Percentiles rank a stretch among this genome's conserved stretches.
Evolutionary conservation across 257 asterid species (phyloP).

Genomic region (Eucommia ulmoides): DNA sequence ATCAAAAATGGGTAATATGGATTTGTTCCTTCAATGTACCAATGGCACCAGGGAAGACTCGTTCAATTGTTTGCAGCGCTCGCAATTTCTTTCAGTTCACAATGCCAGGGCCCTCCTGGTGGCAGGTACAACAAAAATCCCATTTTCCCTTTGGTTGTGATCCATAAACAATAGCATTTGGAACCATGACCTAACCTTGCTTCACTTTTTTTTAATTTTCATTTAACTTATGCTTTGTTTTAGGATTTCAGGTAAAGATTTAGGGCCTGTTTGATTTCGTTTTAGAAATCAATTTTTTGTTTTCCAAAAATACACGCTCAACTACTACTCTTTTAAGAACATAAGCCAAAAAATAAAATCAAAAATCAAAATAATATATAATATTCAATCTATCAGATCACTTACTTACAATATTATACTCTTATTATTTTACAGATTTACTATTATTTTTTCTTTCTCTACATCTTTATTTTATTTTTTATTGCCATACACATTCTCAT

Average conservation of each 20-base stretch:
- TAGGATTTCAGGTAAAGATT: no score
- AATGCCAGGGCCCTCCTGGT: slow-evolving; percentile 97
- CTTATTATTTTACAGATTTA: no score
- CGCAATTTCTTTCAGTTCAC: slow-evolving; percentile 83
- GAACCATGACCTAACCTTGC: background rate
- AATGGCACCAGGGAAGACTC: slow-evolving; percentile 99
- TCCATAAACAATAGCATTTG: background rate
- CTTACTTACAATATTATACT: no score
- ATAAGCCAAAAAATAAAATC: no score
- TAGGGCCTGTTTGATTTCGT: no score
- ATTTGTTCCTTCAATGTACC: slow-evolving; percentile 97
- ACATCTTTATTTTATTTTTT: no score
- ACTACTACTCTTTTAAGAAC: background rate
- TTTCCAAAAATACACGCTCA: background rate
- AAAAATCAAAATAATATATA: no score
- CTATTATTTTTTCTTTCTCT: no score
- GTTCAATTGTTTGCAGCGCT: slow-evolving; percentile 98
- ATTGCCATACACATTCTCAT: no score
- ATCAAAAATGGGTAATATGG: slow-evolving; percentile 96
- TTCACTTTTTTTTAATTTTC: background rate
- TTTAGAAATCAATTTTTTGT: no score
- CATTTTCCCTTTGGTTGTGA: background rate
- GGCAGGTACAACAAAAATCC: slow-evolving; percentile 70
- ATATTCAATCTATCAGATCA: no score
- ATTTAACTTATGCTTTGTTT: no score